Evolutionary conservation across 768 basidiomycete genomes (phyloP).

Genomic region (Leccinum subgranulosum): DNA sequence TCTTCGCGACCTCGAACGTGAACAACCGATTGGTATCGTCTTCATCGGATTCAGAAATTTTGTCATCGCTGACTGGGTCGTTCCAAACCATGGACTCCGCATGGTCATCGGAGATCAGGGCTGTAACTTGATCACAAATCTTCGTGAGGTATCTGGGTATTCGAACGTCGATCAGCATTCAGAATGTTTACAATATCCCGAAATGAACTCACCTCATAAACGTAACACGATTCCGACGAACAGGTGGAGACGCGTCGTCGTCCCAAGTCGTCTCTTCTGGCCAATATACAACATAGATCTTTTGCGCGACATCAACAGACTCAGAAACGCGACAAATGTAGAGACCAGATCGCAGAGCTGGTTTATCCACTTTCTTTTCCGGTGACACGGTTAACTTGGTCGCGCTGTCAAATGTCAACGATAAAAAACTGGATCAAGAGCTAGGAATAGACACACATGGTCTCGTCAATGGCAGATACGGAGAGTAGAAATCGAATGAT

Average conservation of each 20-base stretch:
- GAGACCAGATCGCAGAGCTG: constrained; percentile 47
- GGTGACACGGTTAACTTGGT: constrained; percentile 1
- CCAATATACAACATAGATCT: constrained; percentile 55
- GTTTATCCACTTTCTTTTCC: constrained; percentile 6
- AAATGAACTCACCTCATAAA: constrained; percentile 51
- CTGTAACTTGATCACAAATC: constrained; percentile 51
- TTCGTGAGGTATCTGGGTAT: constrained; percentile 52
- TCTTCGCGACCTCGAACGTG: constrained; percentile 54
- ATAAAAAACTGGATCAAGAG: background rate
- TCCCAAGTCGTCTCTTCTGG: constrained; percentile 60
- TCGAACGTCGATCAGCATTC: background rate
- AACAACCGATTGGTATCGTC: constrained; percentile 49
- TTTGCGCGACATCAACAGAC: constrained; percentile 6
- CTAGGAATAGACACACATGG: constrained; percentile 33
- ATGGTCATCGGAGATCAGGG: constrained; percentile 47
- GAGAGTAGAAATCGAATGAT: constrained; percentile 46
- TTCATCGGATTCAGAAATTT: constrained; percentile 26
- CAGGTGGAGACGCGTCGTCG: constrained; percentile 44
- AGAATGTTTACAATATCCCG: background rate
- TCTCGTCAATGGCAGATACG: constrained; percentile 35
- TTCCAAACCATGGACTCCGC: constrained; percentile 43
- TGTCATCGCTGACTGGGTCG: constrained; percentile 29
- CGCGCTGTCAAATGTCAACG: background rate
- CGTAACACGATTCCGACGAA: constrained; percentile 50
- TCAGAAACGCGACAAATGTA: constrained; percentile 37